Evolutionary conservation across 257 asterid species (phyloP), one percentile per base, ranked within the genome.

Genomic region (Lycium ferocissimum): DNA sequence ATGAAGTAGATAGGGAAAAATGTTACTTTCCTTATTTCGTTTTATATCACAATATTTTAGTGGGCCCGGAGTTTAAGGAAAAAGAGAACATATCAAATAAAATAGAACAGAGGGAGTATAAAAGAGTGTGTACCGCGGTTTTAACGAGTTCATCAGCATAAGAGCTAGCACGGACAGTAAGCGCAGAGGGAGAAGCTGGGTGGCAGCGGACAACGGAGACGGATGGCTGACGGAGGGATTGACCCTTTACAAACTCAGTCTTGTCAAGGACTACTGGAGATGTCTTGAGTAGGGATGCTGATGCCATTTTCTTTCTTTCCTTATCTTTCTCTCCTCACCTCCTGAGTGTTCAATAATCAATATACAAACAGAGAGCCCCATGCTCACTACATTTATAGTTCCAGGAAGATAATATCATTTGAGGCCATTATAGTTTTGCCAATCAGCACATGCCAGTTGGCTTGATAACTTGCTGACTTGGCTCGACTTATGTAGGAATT

Each of bases 261-360:
- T 93, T 93, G 88, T 93, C 94, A 83, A 92, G 95, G 61, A 91
- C 94, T 9, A 91, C 94, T 9, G 92, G 94, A 43, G 97, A 92
- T 20, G 91, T 85, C 88, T 91, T 93, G 81, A 92, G 94, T 87
- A 91, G 90, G 62, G 95, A 86, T 43, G 95, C 93, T 80, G 97
- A 93, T 47, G 95, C 95, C 97, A 93, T 93, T 58, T 20, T 84
- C 61, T 86, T 72, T 71, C 13, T 80, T 26, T 15, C 71, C 49
- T 83, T 49, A 26, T 47, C 35, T 57, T 80, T 69, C 84, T 61
- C 83, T 59, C 78, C 59, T 83, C 85, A 85, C 54, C 86, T 75
- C 84, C 61, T 17, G 22, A 14, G 72, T 69, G 14, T 70, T 10
- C 15, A 45, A 20, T 66, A 79, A 80, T 67, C 45, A 89, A 83